Percentiles rank a stretch among this genome's conserved stretches.
Conservation (phyloP, 257 asterid genomes). For the Solanum phureja region DNA sequence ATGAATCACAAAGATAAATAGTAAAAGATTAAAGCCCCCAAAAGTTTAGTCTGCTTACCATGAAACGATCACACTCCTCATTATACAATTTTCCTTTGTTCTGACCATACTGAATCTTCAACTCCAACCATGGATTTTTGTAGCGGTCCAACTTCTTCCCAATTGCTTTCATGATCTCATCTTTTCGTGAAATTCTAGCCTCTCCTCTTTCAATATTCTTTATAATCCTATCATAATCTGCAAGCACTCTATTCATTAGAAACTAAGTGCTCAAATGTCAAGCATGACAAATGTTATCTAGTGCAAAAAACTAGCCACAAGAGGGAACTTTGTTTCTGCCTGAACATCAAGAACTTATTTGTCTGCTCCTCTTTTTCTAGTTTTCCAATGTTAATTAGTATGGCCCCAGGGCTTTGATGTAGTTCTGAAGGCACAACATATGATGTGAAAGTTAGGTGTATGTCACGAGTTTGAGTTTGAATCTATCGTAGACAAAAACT, state of each 20-base stretch:
- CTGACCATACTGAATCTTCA: conserved; percentile 97
- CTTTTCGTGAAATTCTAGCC: conserved; percentile 90
- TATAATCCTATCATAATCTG: conserved; percentile 93
- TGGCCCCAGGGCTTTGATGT: not conserved
- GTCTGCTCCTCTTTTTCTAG: not conserved
- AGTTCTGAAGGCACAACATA: not conserved
- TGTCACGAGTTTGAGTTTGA: not conserved
- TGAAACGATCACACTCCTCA: conserved; percentile 99
- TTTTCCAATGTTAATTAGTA: not conserved
- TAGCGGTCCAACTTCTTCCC: conserved; percentile 95
- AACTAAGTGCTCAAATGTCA: not conserved
- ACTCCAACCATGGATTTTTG: conserved; percentile 94
- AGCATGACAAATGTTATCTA: not conserved
- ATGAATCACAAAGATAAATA: not conserved
- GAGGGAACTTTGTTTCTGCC: not conserved
- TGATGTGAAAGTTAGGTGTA: not conserved
- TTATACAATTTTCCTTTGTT: conserved; percentile 97
- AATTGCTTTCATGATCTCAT: conserved; percentile 96
- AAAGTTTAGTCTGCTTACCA: conserved; percentile 37
- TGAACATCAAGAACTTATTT: not conserved
- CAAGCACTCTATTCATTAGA: conserved; percentile 9
- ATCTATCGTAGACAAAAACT: not conserved
- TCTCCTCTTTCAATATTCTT: conserved; percentile 97
- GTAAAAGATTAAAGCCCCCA: not conserved
- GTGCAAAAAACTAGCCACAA: not conserved